Evolutionary conservation across 2,329 filamentous ascomycete species (phyloP).

Genomic region (Epichloe coenophiala): DNA sequence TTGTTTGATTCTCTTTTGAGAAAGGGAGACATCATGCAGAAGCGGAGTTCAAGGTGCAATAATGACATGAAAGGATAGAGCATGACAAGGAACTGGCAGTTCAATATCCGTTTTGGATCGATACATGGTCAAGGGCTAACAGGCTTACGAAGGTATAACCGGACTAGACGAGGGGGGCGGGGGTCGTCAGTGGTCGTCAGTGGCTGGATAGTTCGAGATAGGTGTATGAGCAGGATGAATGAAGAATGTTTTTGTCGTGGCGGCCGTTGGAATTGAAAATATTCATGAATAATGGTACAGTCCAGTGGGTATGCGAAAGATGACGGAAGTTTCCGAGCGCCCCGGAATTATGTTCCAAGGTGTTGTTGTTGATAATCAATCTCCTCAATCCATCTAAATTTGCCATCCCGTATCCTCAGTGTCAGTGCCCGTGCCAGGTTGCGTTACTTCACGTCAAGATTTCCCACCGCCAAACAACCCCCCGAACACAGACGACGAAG

Average conservation of each 20-base stretch:
- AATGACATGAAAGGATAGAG: neutral
- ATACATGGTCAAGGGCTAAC: neutral
- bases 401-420: too few species aligned
- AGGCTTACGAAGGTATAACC: neutral
- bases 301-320: too few species aligned
- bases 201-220: neutral
- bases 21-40: neutral
- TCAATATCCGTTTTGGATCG: neutral
- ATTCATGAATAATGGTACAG: too few species aligned
- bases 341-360: too few species aligned
- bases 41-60: neutral
- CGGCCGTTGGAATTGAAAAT: neutral
- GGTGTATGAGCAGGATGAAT: neutral
- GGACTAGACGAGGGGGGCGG: neutral
- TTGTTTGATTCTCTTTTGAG: neutral
- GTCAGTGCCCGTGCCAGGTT: neutral
- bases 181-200: too few species aligned
- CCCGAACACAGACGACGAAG: conserved; percentile 19
- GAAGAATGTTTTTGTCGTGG: neutral
- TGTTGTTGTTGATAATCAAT: too few species aligned
- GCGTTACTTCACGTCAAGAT: neutral
- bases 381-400: too few species aligned
- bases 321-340: too few species aligned
- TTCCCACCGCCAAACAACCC: conserved; percentile 26
- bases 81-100: neutral